These are phyloP conservation scores for Coffea humblotiana DNA, from an alignment of 305 asterid genomes.

Conservation along the genomic window DNA sequence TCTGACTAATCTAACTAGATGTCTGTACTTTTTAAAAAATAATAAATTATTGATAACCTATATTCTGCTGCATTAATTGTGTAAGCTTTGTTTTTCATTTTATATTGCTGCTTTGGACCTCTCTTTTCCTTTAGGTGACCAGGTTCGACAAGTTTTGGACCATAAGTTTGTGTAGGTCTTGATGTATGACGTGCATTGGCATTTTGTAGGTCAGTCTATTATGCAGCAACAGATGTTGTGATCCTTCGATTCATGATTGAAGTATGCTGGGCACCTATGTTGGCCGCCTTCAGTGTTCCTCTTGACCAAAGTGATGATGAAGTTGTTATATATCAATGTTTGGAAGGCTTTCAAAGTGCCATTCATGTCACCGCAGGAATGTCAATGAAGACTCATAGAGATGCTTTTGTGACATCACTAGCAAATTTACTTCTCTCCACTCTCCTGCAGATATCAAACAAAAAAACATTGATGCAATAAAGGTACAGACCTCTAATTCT, in stretches of 20 bases:
- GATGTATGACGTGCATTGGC: slow-evolving; percentile 32
- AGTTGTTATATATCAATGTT: slow-evolving; percentile 68
- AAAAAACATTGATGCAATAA: slow-evolving; percentile 96
- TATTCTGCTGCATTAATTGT: background rate
- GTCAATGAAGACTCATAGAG: slow-evolving; percentile 99
- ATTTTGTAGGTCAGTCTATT: slow-evolving; percentile 87
- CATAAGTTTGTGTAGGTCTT: slow-evolving; percentile 10
- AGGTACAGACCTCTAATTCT: slow-evolving; percentile 40
- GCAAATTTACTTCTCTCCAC: slow-evolving; percentile 97
- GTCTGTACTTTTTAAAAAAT: too few relatives aligned
- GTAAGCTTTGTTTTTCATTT: background rate
- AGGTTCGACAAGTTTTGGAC: background rate
- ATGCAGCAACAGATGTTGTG: slow-evolving; percentile 95
- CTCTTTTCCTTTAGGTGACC: background rate
- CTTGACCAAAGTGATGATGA: slow-evolving; percentile 95
- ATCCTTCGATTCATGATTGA: slow-evolving; percentile 96
- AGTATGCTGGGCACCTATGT: slow-evolving; percentile 99
- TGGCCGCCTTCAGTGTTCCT: slow-evolving; percentile 99
- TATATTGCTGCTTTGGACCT: background rate
- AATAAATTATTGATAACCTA: background rate
- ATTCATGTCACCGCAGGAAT: slow-evolving; percentile 96
- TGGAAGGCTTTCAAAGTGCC: slow-evolving; percentile 88
- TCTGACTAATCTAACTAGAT: background rate
- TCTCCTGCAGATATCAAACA: slow-evolving; percentile 97
- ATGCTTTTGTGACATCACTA: slow-evolving; percentile 94